Evolutionary conservation across 495 filamentous ascomycete species (phyloP), one percentile per base, ranked within the genome.

Genomic region (Lepraria neglecta): DNA sequence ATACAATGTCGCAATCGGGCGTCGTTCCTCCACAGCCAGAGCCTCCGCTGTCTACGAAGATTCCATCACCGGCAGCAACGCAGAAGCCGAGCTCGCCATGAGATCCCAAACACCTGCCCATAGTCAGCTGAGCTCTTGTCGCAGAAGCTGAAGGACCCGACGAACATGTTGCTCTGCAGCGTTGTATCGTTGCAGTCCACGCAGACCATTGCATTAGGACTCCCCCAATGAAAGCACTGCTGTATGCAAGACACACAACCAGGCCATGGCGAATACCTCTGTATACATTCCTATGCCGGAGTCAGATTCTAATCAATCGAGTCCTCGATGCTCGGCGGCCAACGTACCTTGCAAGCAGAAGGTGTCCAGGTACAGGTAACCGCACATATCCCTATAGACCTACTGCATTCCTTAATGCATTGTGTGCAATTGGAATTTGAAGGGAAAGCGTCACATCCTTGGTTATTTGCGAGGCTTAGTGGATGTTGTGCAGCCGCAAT

Each of bases 241-340:
- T 17, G 54, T 44, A 57, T 57, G 38, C 54, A 57, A 45, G n/a
- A 21, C 15, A n/a, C 3, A 33, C 54, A 57, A 40, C 54, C 54
- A 17, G 38, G 38, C 54, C 54, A 57, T 31, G 54, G 42, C 4
- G 33, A 24, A 45, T 43, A 57, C 35, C 24, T 57, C 21, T 24
- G 1, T 42, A 57, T 57, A 14, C 54, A 57, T 44, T 17, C 54
- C 54, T 57, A 27, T 45, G 14, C 24, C n/a, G 31, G 12, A 38
- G 10, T 2, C 35, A n/a, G 31, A 21, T 19, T 2, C 35, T 19
- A 54, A n/a, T 5, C n/a, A 0, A 4, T 53, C 31, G 31, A 30
- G 12, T 2, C 3, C 10, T 54, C 21, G 31, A 35, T 3, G 30
- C 15, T 54, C 14, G 19, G 19, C 17, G 7, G 50, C 30, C 17